These are phyloP conservation scores for Aspergillus aculeatus DNA, from an alignment of 2,329 filamentous ascomycete species.

Conservation along the genomic window DNA sequence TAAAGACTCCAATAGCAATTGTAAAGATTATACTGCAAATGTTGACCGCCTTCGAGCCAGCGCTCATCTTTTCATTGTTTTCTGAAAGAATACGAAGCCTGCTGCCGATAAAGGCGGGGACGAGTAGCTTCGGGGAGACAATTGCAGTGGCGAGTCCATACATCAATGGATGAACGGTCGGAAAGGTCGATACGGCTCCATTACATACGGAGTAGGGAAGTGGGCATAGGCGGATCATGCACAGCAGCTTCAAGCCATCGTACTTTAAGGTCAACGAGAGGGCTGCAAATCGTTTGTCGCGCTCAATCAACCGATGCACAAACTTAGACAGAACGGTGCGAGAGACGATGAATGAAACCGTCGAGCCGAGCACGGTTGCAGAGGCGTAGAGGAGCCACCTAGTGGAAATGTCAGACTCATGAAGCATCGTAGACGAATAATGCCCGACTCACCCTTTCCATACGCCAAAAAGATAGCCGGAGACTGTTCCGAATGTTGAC, in stretches of 20 bases:
- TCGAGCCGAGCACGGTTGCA: conserved; percentile 75
- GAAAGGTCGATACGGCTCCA: conserved; percentile 90
- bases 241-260: conserved; percentile 83
- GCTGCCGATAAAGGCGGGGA: conserved; percentile 89
- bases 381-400: conserved; percentile 82
- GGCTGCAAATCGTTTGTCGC: conserved; percentile 84
- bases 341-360: conserved; percentile 75
- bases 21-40: conserved; percentile 77
- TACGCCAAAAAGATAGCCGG: conserved; percentile 70
- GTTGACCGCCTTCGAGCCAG: conserved; percentile 74
- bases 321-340: conserved; percentile 75
- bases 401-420: conserved; percentile 25
- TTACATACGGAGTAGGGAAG: conserved; percentile 92
- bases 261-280: conserved; percentile 83
- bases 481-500: conserved; percentile 69
- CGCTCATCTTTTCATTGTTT: conserved; percentile 76
- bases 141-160: conserved; percentile 82
- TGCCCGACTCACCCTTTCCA: conserved; percentile 62
- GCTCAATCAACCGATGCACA: conserved; percentile 75
- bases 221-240: conserved; percentile 89
- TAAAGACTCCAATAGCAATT: conserved; percentile 66
- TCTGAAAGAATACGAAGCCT: conserved; percentile 81
- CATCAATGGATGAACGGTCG: conserved; percentile 71
- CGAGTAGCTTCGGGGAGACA: conserved; percentile 79
- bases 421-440: background rate